Conservation (phyloP, 768 basidiomycete genomes). For the Phanerochaete sordida region DNA sequence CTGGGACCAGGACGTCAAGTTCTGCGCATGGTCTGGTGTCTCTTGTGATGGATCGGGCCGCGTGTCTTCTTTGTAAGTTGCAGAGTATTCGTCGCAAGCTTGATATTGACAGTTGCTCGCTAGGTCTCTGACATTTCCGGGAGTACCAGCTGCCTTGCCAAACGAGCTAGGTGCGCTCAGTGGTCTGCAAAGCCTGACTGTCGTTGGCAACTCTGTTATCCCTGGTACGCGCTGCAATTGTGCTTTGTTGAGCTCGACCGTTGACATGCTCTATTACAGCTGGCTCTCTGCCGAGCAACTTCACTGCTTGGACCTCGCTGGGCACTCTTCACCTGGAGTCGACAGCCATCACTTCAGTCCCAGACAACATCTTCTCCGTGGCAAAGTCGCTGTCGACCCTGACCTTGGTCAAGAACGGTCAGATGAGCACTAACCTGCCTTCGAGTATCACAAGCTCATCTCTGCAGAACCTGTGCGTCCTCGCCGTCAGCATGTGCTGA, state of each 20-base stretch:
- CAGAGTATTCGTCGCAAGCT: background rate
- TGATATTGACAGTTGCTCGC: background rate
- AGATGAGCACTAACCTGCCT: conserved; percentile 37
- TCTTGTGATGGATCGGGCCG: conserved; percentile 37
- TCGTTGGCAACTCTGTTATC: conserved; percentile 38
- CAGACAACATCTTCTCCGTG: conserved; percentile 30
- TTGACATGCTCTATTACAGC: no score
- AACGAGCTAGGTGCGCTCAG: conserved; percentile 38
- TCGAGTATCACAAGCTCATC: conserved; percentile 29
- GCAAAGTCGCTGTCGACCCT: conserved; percentile 35
- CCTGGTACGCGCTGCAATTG: conserved; percentile 32
- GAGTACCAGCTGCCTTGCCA: conserved; percentile 42
- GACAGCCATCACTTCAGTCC: conserved; percentile 35
- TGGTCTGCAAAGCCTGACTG: conserved; percentile 32
- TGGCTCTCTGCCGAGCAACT: conserved; percentile 37
- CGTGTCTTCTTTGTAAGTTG: conserved; percentile 39
- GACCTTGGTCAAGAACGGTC: conserved; percentile 37
- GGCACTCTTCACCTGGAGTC: conserved; percentile 36
- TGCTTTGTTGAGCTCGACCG: no score
- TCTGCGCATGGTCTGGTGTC: conserved; percentile 47
- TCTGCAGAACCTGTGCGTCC: conserved; percentile 38
- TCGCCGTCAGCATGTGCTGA: background rate
- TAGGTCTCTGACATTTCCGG: conserved; percentile 42
- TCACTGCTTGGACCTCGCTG: conserved; percentile 34
- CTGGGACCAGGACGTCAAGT: conserved; percentile 43